Percentiles rank a stretch among this genome's conserved stretches.
Evolutionary conservation across 73 alveolate genomes (phyloP).

Genomic region (Paramecium caudatum): DNA sequence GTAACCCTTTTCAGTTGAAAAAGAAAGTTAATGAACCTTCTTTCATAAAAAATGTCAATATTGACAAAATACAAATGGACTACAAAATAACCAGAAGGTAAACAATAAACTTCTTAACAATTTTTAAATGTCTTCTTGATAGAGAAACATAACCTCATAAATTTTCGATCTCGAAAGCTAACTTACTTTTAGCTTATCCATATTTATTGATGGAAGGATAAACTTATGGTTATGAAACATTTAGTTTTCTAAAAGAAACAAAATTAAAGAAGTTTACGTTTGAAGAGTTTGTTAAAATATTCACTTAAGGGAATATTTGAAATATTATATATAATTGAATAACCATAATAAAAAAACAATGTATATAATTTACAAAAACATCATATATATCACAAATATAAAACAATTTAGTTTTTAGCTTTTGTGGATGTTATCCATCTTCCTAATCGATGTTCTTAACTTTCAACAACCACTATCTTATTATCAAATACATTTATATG

Average conservation of each 20-base stretch:
- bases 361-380: too few species aligned
- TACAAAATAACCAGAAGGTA: conserved; percentile 6
- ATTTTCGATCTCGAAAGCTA: conserved; percentile 15
- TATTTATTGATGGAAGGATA: conserved; percentile 56
- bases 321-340: too few species aligned
- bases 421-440: conserved; percentile 76
- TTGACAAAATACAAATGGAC: conserved; percentile 45
- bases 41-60: background rate
- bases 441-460: conserved; percentile 76
- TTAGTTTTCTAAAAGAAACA: background rate
- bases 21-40: background rate
- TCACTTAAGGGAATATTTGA: background rate
- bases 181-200: conserved; percentile 49
- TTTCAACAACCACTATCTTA: conserved; percentile 40
- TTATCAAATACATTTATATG: conserved; percentile 59
- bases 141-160: background rate
- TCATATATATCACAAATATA: conserved; percentile 57
- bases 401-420: conserved; percentile 71
- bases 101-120: conserved; percentile 8
- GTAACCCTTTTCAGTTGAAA: conserved; percentile 1
- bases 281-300: conserved; percentile 45
- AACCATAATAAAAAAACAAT: too few species aligned
- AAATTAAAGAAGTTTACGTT: background rate
- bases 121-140: conserved; percentile 33
- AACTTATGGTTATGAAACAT: background rate